Base-by-base conservation (phyloP, 2,329 filamentous ascomycete species). In the Alternaria solani region DNA sequence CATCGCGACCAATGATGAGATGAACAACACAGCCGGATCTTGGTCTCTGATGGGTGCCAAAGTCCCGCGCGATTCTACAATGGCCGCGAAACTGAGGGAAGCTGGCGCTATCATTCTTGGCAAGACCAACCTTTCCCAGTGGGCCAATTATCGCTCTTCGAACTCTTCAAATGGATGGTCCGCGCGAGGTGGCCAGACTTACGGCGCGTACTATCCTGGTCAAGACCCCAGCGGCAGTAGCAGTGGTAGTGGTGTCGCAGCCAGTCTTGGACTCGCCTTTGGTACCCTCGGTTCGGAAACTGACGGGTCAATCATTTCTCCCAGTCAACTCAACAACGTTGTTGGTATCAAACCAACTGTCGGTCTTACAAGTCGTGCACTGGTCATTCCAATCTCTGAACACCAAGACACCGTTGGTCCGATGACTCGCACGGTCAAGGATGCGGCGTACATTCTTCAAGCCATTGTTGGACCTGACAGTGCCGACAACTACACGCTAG, bases 1-100 rank as follows among this genome's bases (percentile, higher is more conserved):
- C 70, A 89, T 91, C 49, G 88, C 85, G 14, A 90, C 88, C 0
- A 72, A 77, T 2, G 88, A 90, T 69, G 73, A 81, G 59, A 88
- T 90, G 86, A 84, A 87, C 68, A 90, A 86, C 63, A 88, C 86
- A 1, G 81, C 88, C 3, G 89, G 89, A 3, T 91, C 89, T 0
- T 89, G 84, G 62, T 84, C 87, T 1, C 80, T 92, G 0, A 69
- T 88, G 0, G 87, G 88, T 0, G 84, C 88, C 8, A 85, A 82
- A 63, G 82, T 87, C 0, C 81, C 83, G 8, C 73, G 78, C 23
- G 89, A 91, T 66, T 83, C 85, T 11, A 87, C 86, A 0, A 78
- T 91, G 2, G 87, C 83, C 3, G 78, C 80, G 12, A 89, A 88
- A 69, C 81, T 91, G 5, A 82, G 88, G 55, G 78, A 84, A 56